Percentiles rank a stretch among this genome's conserved stretches.
phyloP scores from a whole-genome alignment of 441 rosid species.

The Viola pubescens region DNA sequence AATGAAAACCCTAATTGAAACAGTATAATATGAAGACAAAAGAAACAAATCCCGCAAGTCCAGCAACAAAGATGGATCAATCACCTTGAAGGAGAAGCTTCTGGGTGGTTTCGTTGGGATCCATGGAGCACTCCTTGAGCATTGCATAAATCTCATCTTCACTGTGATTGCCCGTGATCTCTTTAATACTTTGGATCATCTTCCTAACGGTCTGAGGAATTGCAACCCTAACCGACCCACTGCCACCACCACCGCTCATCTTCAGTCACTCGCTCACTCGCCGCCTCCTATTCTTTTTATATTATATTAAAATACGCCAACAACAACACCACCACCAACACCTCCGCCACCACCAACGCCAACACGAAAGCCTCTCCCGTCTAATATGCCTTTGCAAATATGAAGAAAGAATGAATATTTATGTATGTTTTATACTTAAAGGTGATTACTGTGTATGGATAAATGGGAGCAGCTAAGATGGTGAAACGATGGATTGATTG shows the following conservation, averaged over 20 bases:
- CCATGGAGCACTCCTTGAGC: slow-evolving; percentile 86
- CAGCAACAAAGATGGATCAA: neutral
- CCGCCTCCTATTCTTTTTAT: neutral
- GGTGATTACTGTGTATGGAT: neutral
- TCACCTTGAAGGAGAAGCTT: slow-evolving; percentile 67
- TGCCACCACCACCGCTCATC: slow-evolving; percentile 59
- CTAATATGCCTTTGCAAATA: neutral
- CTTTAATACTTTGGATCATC: slow-evolving; percentile 68
- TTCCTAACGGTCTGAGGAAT: slow-evolving; percentile 46
- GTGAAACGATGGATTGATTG: neutral
- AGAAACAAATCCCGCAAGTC: neutral
- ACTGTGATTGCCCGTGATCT: slow-evolving; percentile 68
- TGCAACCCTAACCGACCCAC: slow-evolving; percentile 48
- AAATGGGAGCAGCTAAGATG: neutral
- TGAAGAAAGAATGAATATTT: neutral
- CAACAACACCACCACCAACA: neutral
- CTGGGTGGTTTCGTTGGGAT: slow-evolving; percentile 83
- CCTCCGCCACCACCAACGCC: neutral
- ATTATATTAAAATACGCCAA: neutral
- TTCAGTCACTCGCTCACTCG: slow-evolving; percentile 18
- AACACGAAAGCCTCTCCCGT: neutral
- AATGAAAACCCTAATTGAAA: neutral
- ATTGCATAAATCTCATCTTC: slow-evolving; percentile 92
- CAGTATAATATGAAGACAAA: neutral
- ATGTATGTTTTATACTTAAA: neutral